Evolutionary conservation across 352 stramenopile species (phyloP).

Genomic region (Paralagenidium karlingii): DNA sequence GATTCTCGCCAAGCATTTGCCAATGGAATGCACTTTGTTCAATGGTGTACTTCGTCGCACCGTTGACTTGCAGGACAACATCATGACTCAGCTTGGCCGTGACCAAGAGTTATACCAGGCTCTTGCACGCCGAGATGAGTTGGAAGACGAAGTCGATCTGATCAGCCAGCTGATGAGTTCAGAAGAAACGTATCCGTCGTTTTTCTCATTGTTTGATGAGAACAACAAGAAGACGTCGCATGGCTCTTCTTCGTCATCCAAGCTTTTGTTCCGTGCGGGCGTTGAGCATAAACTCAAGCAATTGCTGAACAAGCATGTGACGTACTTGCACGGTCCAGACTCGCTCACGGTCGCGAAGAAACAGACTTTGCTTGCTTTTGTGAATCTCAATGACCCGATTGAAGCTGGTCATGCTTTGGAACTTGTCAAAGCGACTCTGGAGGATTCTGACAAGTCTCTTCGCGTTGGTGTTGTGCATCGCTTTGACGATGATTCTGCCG

Average conservation of each 20-base stretch:
- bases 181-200: constrained; percentile 52
- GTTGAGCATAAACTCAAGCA: constrained; percentile 40
- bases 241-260: constrained; percentile 2
- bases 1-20: constrained; percentile 70
- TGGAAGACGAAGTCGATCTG: constrained; percentile 52
- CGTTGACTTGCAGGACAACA: constrained; percentile 47
- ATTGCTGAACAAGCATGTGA: constrained; percentile 24
- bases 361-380: constrained; percentile 51
- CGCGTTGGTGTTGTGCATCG: constrained; percentile 47
- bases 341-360: constrained; percentile 48
- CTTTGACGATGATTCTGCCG: constrained; percentile 4
- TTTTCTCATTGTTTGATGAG: constrained; percentile 30
- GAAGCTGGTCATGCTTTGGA: constrained; percentile 43
- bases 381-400: constrained; percentile 28
- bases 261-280: constrained; percentile 47
- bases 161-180: constrained; percentile 42
- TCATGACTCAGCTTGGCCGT: constrained; percentile 66
- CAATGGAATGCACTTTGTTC: constrained; percentile 59
- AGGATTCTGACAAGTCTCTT: constrained; percentile 48
- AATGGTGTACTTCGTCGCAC: constrained; percentile 75
- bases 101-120: constrained; percentile 71
- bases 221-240: constrained; percentile 1
- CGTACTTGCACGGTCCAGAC: constrained; percentile 37
- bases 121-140: constrained; percentile 32
- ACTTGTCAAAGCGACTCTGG: constrained; percentile 43